Evolutionary conservation across 2,329 filamentous ascomycete species (phyloP), one percentile per base, ranked within the genome.

Genomic region (Bipolaris zeicola): DNA sequence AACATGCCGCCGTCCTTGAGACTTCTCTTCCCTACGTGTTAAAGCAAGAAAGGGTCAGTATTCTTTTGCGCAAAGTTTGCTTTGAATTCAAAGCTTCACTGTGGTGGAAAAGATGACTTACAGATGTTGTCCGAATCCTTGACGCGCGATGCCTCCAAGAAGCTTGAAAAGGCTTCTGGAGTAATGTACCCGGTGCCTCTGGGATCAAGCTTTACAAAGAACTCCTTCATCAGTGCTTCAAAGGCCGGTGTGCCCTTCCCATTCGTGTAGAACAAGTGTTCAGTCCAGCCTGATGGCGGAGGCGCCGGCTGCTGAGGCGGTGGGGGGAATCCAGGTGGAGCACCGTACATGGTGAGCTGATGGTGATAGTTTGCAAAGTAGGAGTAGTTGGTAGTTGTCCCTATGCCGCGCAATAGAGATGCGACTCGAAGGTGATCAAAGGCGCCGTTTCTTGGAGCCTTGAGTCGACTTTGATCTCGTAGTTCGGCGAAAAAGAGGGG

Each of bases 181-280:
- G 47, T 50, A 33, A 50, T 50, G 18, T 50, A 50, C 2, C 47
- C 47, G 13, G 47, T 42, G 16, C 47, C 47, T 18, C 10, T 34
- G 14, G 47, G 47, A 24, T 42, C 47, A 24, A 50, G 37, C 14
- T 42, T 50, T 3, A 31, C 37, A 22, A 50, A 50, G 16, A 50
- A 42, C 36, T 50, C 16, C 37, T 50, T 42, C 47, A 50, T 50
- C 37, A 50, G 2, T 24, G 36, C 47, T 13, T 50, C 47, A 16
- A 50, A 50, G 4, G 47, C 47, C 16, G 37, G 47, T 14, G 47
- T 50, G 2, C 24, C 24, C 26, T 16, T 33, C n/a, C 47, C 47
- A 22, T 50, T 50, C 6, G 37, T 50, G 47, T 50, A 50, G n/a
- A 50, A 50, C 26, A 50, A 11, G 16, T 50, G 47, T 11, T 50